Evolutionary conservation across 768 basidiomycete genomes (phyloP).

Genomic region (Tricholoma hemisulphureum): DNA sequence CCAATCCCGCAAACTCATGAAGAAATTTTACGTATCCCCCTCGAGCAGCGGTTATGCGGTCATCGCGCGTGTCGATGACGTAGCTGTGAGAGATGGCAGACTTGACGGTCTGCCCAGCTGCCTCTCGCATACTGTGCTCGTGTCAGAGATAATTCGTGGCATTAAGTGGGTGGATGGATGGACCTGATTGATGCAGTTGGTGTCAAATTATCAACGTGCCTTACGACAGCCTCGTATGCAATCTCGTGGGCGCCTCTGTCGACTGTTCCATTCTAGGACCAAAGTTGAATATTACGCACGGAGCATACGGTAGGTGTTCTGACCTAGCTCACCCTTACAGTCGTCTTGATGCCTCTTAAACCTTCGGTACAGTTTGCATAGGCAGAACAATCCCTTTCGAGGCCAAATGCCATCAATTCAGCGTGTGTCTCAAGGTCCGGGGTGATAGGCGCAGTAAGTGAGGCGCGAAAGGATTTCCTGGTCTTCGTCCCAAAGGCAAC

Average conservation of each 20-base stretch:
- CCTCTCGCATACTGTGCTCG: constrained; percentile 67
- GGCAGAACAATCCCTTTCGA: constrained; percentile 76
- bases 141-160: neutral
- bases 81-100: constrained; percentile 81
- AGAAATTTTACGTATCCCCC: constrained; percentile 63
- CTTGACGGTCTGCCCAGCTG: constrained; percentile 79
- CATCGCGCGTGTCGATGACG: constrained; percentile 73
- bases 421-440: constrained; percentile 63
- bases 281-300: constrained; percentile 17
- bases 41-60: constrained; percentile 56
- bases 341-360: constrained; percentile 61
- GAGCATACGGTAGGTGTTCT: constrained; percentile 27
- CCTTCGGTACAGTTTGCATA: constrained; percentile 73
- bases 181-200: constrained; percentile 83
- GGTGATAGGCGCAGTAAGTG: constrained; percentile 61
- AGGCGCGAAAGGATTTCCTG: constrained; percentile 73
- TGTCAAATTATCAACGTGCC: constrained; percentile 70
- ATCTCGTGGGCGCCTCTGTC: constrained; percentile 65
- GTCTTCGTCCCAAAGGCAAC: constrained; percentile 86
- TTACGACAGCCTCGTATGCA: constrained; percentile 77
- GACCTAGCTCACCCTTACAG: constrained; percentile 73
- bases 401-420: constrained; percentile 67
- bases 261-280: constrained; percentile 35
- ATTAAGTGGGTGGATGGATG: constrained; percentile 22
- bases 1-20: constrained; percentile 76